Conservation (phyloP, 2,329 filamentous ascomycete species). For the Botryosphaeria agaves region DNA sequence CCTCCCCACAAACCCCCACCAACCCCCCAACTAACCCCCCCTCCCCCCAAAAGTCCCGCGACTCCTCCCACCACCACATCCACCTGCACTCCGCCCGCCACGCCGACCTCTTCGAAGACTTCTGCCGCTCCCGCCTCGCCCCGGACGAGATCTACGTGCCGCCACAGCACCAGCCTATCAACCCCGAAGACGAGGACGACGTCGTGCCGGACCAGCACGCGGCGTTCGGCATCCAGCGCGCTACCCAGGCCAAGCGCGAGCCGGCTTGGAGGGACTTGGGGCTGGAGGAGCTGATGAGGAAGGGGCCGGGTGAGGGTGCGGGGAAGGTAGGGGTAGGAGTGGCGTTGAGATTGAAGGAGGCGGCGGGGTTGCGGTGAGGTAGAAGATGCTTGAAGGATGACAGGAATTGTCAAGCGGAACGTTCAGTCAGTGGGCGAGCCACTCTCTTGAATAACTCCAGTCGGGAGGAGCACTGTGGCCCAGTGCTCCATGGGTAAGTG, state of each 20-base stretch:
- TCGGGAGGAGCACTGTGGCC: too few species aligned
- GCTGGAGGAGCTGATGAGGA: conserved; percentile 50
- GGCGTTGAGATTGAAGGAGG: too few species aligned
- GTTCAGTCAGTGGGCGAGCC: too few species aligned
- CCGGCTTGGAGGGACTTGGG: conserved; percentile 66
- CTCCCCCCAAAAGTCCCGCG: conserved; percentile 37
- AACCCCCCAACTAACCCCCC: not conserved
- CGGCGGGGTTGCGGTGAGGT: too few species aligned
- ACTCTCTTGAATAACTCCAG: too few species aligned
- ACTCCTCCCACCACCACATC: conserved; percentile 56
- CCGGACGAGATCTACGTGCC: conserved; percentile 69
- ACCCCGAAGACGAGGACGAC: conserved; percentile 78
- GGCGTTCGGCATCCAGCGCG: conserved; percentile 70
- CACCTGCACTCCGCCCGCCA: conserved; percentile 57
- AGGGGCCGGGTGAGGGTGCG: conserved; percentile 30
- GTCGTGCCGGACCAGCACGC: conserved; percentile 79
- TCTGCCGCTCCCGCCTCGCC: conserved; percentile 22
- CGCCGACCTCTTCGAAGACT: conserved; percentile 58
- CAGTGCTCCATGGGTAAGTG: too few species aligned
- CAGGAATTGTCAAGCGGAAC: too few species aligned
- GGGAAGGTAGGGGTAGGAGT: not conserved
- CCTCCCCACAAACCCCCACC: not conserved
- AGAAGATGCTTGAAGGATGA: too few species aligned
- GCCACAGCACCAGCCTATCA: conserved; percentile 61
- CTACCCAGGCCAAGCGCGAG: conserved; percentile 54